These are phyloP conservation scores for Vigna nakashimae DNA, from an alignment of 306 rosid genomes.

Conservation along the genomic window DNA sequence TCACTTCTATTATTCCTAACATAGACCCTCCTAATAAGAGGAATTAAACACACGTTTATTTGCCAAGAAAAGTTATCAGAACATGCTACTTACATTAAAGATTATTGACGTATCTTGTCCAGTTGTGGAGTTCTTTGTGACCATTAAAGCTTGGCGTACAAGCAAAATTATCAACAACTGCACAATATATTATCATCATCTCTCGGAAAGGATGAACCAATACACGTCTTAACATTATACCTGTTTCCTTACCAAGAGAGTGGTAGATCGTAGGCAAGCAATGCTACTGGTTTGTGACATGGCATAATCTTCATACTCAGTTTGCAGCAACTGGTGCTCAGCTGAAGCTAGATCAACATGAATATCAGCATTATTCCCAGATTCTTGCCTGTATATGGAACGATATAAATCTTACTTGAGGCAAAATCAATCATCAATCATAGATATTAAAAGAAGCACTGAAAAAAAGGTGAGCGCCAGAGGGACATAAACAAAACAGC, in stretches of 20 bases:
- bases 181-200: constrained; percentile 7
- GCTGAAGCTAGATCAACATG: constrained; percentile 47
- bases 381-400: constrained; percentile 45
- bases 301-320: constrained; percentile 48
- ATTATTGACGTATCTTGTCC: constrained; percentile 31
- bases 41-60: too few relatives aligned
- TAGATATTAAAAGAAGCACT: background rate
- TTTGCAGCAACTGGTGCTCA: constrained; percentile 47
- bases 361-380: constrained; percentile 45
- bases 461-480: background rate
- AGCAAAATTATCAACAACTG: constrained; percentile 49
- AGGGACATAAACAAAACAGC: background rate
- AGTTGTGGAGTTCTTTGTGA: constrained; percentile 33
- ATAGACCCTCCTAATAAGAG: background rate
- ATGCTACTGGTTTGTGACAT: constrained; percentile 44
- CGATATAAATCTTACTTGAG: background rate
- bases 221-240: constrained; percentile 1
- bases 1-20: background rate
- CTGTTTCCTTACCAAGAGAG: constrained; percentile 44
- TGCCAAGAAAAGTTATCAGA: background rate
- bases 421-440: background rate
- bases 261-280: constrained; percentile 46
- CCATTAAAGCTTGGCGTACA: constrained; percentile 48
- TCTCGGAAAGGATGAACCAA: constrained; percentile 11
- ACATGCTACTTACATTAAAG: constrained; percentile 41